These are phyloP conservation scores for Rozella allomycis DNA, from an alignment of 371 early-diverging fungal genomes.

Conservation along the genomic window DNA sequence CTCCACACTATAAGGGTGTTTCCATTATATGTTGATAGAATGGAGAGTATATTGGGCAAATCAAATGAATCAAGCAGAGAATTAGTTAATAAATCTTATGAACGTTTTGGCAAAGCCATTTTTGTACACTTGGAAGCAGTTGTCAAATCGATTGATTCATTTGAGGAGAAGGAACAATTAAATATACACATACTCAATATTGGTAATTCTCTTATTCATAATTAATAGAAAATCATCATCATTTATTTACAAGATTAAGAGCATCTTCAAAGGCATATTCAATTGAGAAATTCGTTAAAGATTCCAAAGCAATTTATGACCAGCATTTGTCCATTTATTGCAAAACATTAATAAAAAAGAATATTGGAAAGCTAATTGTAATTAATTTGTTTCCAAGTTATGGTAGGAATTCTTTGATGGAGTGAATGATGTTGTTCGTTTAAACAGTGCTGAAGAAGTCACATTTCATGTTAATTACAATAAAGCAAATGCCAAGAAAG, in stretches of 20 bases:
- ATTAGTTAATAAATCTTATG: conserved; percentile 54
- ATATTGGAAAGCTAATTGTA: conserved; percentile 61
- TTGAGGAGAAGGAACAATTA: conserved; percentile 76
- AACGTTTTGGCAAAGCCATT: conserved; percentile 53
- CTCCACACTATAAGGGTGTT: conserved; percentile 65
- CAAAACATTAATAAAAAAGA: conserved; percentile 59
- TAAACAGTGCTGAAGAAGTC: conserved; percentile 53
- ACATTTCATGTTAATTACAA: conserved; percentile 59
- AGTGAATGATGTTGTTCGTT: conserved; percentile 53
- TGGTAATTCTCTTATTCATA: conserved; percentile 25
- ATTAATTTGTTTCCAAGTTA: conserved; percentile 1
- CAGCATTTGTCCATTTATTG: conserved; percentile 54
- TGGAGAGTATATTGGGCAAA: conserved; percentile 25
- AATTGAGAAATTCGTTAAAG: conserved; percentile 53
- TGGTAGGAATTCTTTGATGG: conserved; percentile 81
- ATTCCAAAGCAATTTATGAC: conserved; percentile 63
- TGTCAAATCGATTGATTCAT: conserved; percentile 42
- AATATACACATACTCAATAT: conserved; percentile 64
- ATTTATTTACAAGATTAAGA: conserved; percentile 52
- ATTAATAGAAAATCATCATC: conserved; percentile 66
- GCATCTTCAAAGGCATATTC: conserved; percentile 33
- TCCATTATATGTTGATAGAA: conserved; percentile 62
- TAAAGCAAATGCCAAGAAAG: conserved; percentile 61
- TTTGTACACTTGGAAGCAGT: conserved; percentile 70
- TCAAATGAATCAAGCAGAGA: conserved; percentile 31